Percentiles rank a stretch among this genome's conserved stretches.
Conservation (phyloP, 352 stramenopile species). For the Phytophthora kernoviae region DNA sequence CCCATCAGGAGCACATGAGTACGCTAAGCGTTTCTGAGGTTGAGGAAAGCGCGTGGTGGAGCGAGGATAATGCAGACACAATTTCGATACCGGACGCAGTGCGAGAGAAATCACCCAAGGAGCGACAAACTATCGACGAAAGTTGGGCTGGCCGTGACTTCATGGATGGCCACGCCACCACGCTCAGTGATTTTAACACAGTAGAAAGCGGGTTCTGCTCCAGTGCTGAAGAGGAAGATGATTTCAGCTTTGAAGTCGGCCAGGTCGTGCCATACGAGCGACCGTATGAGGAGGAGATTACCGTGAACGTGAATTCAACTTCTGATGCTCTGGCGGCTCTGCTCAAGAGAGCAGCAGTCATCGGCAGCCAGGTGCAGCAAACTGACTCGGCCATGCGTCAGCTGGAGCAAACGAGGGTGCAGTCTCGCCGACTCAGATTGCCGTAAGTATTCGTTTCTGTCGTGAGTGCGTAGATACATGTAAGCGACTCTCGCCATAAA, state of each 20-base stretch:
- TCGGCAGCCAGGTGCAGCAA: slow-evolving; percentile 30
- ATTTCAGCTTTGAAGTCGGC: slow-evolving; percentile 15
- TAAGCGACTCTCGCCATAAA: too few relatives aligned
- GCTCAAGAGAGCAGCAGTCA: slow-evolving; percentile 16
- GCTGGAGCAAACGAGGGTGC: slow-evolving; percentile 20
- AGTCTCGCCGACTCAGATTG: slow-evolving; percentile 10
- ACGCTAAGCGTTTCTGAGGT: slow-evolving; percentile 24
- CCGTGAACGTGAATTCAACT: slow-evolving; percentile 13
- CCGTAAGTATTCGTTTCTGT: too few relatives aligned
- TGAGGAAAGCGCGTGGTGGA: slow-evolving; percentile 27
- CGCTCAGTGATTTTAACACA: slow-evolving; percentile 26
- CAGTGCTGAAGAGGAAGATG: slow-evolving; percentile 30
- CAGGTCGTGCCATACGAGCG: slow-evolving; percentile 19
- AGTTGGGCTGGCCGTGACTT: slow-evolving; percentile 25
- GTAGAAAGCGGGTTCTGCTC: slow-evolving; percentile 23
- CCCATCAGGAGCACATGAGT: slow-evolving; percentile 10
- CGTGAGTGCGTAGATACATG: too few relatives aligned
- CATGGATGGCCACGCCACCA: slow-evolving; percentile 25
- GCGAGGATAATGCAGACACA: slow-evolving; percentile 16
- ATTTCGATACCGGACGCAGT: slow-evolving; percentile 14
- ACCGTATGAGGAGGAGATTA: slow-evolving; percentile 18
- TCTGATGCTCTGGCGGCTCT: slow-evolving; percentile 16
- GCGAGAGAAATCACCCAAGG: slow-evolving; percentile 6
- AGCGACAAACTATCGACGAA: slow-evolving; percentile 19
- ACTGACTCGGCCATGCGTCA: slow-evolving; percentile 29